phyloP scores from a whole-genome alignment of 257 asterid genomes.

The Handroanthus guayacan region DNA sequence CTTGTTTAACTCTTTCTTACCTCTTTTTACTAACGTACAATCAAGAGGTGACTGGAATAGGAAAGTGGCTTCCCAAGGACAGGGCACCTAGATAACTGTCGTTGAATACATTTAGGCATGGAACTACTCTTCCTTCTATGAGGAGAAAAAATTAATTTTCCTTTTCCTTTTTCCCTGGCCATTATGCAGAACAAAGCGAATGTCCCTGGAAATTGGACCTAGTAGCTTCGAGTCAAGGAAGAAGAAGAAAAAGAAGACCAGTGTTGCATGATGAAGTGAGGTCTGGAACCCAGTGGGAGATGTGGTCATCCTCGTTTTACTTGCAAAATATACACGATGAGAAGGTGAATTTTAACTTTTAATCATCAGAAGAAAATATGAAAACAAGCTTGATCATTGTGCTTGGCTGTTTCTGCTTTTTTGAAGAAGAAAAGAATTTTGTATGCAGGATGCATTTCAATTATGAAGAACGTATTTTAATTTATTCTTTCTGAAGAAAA shows the following conservation, averaged over 20 bases:
- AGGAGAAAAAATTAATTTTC: not conserved
- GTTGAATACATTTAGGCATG: not conserved
- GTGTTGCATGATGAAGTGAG: conserved; percentile 33
- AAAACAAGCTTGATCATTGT: not conserved
- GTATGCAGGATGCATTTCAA: conserved; percentile 17
- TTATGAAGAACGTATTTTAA: not conserved
- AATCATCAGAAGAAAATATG: not conserved
- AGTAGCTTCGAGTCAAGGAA: conserved; percentile 78
- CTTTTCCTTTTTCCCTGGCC: not conserved
- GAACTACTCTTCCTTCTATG: not conserved
- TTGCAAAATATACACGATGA: not conserved
- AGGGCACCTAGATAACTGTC: not conserved
- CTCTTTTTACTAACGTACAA: conserved; percentile 8
- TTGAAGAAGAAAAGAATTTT: not conserved
- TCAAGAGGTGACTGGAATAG: not conserved
- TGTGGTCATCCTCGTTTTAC: not conserved
- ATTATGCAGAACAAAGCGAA: conserved; percentile 74
- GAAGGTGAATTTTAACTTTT: too few relatives aligned
- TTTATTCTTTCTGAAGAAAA: not conserved
- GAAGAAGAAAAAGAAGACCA: conserved; percentile 89
- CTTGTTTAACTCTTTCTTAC: not conserved
- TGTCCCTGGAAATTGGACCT: conserved; percentile 78
- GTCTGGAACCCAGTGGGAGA: conserved; percentile 18
- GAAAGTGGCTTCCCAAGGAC: not conserved
- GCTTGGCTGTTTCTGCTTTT: not conserved